Evolutionary conservation across 2,329 filamentous ascomycete species (phyloP).

Genomic region (Sclerotinia subarctica): DNA sequence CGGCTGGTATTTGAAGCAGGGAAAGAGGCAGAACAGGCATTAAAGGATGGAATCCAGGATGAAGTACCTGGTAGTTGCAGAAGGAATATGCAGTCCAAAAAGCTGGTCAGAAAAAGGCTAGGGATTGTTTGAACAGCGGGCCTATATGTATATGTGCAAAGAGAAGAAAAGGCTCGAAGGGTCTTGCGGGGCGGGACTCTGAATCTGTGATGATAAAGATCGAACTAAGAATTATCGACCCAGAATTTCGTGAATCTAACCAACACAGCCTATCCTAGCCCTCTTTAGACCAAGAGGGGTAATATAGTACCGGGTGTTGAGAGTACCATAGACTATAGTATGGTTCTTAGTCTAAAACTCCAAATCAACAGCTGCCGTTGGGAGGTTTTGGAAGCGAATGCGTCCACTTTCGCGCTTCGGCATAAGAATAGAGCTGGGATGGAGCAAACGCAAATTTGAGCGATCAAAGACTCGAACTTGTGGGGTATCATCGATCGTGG

Average conservation of each 20-base stretch:
- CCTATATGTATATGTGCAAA: conserved; percentile 17
- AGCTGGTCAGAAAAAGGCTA: conserved; percentile 16
- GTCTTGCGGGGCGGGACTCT: not conserved
- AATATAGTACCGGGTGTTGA: not conserved
- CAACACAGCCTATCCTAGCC: not conserved
- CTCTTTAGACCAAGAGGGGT: not conserved
- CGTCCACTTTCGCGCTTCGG: conserved; percentile 8
- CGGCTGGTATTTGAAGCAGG: conserved; percentile 25
- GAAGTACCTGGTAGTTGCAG: conserved; percentile 31
- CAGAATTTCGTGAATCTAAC: not conserved
- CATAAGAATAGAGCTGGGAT: conserved; percentile 3
- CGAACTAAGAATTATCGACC: not conserved
- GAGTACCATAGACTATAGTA: not conserved
- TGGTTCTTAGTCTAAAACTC: not conserved
- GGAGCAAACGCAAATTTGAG: not conserved
- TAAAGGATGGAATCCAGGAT: conserved; percentile 30
- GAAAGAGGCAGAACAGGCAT: conserved; percentile 22
- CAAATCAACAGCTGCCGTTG: conserved; percentile 5
- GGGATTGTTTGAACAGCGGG: conserved; percentile 31
- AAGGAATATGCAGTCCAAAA: conserved; percentile 25
- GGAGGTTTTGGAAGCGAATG: not conserved
- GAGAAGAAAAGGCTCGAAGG: not conserved
- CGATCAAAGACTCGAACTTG: conserved; percentile 26
- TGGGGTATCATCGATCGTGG: conserved; percentile 29
- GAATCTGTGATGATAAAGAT: conserved; percentile 1